Base-by-base conservation (phyloP, 345 rosid species). In the Bruguiera gymnorhiza region DNA sequence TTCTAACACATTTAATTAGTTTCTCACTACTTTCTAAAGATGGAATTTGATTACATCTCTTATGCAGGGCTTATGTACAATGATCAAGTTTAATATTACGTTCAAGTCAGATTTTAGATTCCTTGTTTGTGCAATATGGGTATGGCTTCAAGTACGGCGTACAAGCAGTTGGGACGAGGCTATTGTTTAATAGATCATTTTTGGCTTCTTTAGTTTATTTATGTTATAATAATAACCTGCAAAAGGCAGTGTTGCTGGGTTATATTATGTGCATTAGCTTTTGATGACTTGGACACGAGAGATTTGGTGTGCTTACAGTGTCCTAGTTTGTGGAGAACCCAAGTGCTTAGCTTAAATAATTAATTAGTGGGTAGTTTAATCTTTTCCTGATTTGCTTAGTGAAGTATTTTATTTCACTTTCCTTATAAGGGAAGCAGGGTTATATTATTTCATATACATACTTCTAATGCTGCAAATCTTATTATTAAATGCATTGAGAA, bases 1-100 rank as follows among this genome's bases (percentile, higher is more conserved):
- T 81, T 79, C 79, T 79, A 81, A 70, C 72, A 54, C 65, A 77
- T 71, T 80, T 72, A 56, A 37, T 78, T 65, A 60, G 39, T 66
- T 53, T 60, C 37, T 39, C 66, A n/a, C 26, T 53, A 23, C 21
- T 23, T 67, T 4, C 39, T 53, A 20, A 65, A n/a, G 31, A 36
- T 29, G 2, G 24, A 36, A 63, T 27, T 51, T 59, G 71, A 77
- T 16, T 53, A 62, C 39, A 54, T 63, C 55, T 64, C 59, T 31
- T 20, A 65, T 57, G 64, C 53, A 65, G 26, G 37, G 43, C 11
- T 66, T 19, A 52, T 69, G 60, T 53, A 36, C 70, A 75, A 76
- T 73, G 69, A 79, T 70, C 67, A 62, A 29, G 52, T n/a, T 11
- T 54, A 23, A 53, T 66, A 56, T 36, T 23, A 8, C 29, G 62